These are phyloP conservation scores for Diutina scorzettiae DNA, from an alignment of 1,139 yeast genomes.

Conservation along the genomic window DNA sequence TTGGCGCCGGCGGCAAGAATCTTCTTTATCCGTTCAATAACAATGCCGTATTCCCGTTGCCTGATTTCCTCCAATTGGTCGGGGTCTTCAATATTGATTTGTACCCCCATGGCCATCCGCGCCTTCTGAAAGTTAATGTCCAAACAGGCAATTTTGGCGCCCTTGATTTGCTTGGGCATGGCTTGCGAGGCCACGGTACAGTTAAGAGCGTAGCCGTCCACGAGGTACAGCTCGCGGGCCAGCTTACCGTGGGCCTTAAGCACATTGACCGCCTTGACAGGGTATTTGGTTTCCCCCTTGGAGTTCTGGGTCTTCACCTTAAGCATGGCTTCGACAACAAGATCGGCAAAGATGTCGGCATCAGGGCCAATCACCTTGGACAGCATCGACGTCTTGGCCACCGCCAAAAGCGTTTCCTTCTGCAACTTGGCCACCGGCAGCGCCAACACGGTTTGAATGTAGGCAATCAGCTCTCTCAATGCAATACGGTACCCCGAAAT, in stretches of 20 bases:
- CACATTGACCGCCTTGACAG: slow-evolving; percentile 94
- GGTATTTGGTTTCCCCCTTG: slow-evolving; percentile 85
- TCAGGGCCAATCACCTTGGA: slow-evolving; percentile 96
- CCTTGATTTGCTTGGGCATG: slow-evolving; percentile 63
- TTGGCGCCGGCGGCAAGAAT: slow-evolving; percentile 92
- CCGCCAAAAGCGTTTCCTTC: slow-evolving; percentile 68
- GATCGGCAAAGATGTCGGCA: slow-evolving; percentile 74
- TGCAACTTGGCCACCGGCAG: slow-evolving; percentile 75
- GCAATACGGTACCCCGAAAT: slow-evolving; percentile 95
- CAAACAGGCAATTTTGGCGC: slow-evolving; percentile 83
- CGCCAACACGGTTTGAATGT: slow-evolving; percentile 76
- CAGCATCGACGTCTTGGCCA: slow-evolving; percentile 96
- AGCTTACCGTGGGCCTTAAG: slow-evolving; percentile 96
- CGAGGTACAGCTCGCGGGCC: slow-evolving; percentile 71
- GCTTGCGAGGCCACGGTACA: slow-evolving; percentile 98
- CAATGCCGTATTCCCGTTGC: slow-evolving; percentile 86
- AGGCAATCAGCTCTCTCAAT: slow-evolving; percentile 80
- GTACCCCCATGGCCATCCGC: slow-evolving; percentile 97
- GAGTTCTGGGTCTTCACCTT: slow-evolving; percentile 88
- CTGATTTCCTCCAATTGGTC: slow-evolving; percentile 94
- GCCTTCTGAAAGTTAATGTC: slow-evolving; percentile 95
- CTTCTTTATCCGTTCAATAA: slow-evolving; percentile 77
- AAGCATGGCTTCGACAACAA: slow-evolving; percentile 92
- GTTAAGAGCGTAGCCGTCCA: slow-evolving; percentile 91
- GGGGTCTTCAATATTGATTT: slow-evolving; percentile 93